Percentiles rank a stretch among this genome's conserved stretches.
phyloP scores from a whole-genome alignment of 345 rosid species.

The Eucalyptus tenuipes region DNA sequence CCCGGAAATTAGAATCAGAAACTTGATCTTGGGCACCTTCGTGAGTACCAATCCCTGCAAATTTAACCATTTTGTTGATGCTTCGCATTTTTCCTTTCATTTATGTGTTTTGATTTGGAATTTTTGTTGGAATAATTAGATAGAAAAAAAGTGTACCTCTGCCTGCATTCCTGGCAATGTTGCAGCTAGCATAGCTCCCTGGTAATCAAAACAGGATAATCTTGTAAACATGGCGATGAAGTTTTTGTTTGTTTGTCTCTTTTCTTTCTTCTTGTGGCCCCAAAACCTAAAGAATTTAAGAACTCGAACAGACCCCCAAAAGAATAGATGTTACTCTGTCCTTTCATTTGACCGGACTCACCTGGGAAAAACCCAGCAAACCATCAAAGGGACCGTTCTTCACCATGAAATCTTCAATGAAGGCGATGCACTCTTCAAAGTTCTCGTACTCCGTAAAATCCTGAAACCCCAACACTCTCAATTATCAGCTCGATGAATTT shows the following conservation, averaged over 20 bases:
- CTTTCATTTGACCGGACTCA: neutral
- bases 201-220: neutral
- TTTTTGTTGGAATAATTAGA: neutral
- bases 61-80: neutral
- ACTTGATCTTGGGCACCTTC: conserved; percentile 37
- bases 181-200: conserved; percentile 34
- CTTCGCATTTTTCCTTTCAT: neutral
- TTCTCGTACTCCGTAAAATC: conserved; percentile 20
- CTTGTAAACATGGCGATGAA: neutral
- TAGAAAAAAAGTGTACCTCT: conserved; percentile 1
- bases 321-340: neutral
- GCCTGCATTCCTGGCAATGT: conserved; percentile 41
- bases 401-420: conserved; percentile 31
- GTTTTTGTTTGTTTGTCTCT: neutral
- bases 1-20: conserved; percentile 37
- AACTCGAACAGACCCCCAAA: neutral
- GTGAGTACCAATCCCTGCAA: conserved; percentile 13
- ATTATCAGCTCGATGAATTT: neutral
- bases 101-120: neutral
- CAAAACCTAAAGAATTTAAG: neutral
- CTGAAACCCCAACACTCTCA: neutral
- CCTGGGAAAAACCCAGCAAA: conserved; percentile 44
- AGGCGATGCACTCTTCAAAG: conserved; percentile 28
- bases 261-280: neutral
- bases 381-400: conserved; percentile 40